Evolutionary conservation across 257 asterid genomes (phyloP).

Genomic region (Jacaranda mimosifolia): DNA sequence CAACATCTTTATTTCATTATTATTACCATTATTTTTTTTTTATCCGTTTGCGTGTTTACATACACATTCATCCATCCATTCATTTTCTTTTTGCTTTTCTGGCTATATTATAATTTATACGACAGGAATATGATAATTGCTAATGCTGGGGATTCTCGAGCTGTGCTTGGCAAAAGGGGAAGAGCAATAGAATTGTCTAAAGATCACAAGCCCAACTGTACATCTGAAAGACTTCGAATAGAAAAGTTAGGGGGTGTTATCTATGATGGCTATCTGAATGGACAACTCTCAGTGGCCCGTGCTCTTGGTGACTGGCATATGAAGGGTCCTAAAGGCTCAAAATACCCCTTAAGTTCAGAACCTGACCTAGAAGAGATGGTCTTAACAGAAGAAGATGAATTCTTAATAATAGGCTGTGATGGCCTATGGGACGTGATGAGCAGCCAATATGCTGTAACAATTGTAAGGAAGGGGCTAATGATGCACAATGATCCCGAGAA

Average conservation of each 20-base stretch:
- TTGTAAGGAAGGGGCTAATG: constrained; percentile 87
- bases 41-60: neutral
- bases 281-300: constrained; percentile 89
- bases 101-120: neutral
- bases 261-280: constrained; percentile 89
- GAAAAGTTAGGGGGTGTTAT: constrained; percentile 82
- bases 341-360: constrained; percentile 70
- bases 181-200: constrained; percentile 80
- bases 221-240: constrained; percentile 73
- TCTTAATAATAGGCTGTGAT: constrained; percentile 85
- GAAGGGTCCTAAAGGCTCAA: constrained; percentile 83
- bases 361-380: constrained; percentile 78
- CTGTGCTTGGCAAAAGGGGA: constrained; percentile 86
- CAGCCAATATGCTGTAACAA: constrained; percentile 85
- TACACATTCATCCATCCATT: neutral
- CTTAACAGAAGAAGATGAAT: constrained; percentile 82
- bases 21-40: neutral
- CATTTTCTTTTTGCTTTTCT: neutral
- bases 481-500: constrained; percentile 74
- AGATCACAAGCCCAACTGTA: constrained; percentile 84
- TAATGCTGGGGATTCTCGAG: constrained; percentile 92
- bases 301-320: constrained; percentile 94
- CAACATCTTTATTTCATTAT: neutral
- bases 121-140: constrained; percentile 75
- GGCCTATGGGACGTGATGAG: constrained; percentile 98